Evolutionary conservation across 352 stramenopile genomes (phyloP).

Genomic region (Halophytophthora polymorphica): DNA sequence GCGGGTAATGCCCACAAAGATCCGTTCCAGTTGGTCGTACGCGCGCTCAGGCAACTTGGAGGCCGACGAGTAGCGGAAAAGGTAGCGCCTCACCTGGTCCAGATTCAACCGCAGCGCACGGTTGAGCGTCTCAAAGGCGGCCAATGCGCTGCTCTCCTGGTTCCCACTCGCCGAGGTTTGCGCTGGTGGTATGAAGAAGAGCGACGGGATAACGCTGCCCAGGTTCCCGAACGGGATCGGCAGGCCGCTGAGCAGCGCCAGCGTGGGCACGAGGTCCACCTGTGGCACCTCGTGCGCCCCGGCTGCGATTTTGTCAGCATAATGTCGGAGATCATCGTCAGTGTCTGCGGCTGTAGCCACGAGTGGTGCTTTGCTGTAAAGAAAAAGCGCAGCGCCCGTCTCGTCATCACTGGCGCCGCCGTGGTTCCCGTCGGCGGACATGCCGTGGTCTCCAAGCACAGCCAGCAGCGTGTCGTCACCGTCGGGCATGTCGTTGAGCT

Average conservation of each 20-base stretch:
- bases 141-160: conserved; percentile 11
- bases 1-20: conserved; percentile 37
- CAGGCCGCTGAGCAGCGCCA: conserved; percentile 92
- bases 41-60: conserved; percentile 61
- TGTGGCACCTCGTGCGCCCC: conserved; percentile 70
- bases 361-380: conserved; percentile 73
- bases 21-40: conserved; percentile 53
- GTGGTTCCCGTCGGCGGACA: conserved; percentile 98
- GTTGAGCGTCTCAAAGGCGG: conserved; percentile 49
- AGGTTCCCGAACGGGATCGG: conserved; percentile 97
- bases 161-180: neutral
- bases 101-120: conserved; percentile 79
- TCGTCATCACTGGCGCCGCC: conserved; percentile 96
- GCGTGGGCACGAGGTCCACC: conserved; percentile 96
- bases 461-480: conserved; percentile 87
- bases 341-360: conserved; percentile 9
- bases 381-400: conserved; percentile 93
- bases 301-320: conserved; percentile 23
- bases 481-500: conserved; percentile 42
- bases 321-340: conserved; percentile 14
- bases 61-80: conserved; percentile 60
- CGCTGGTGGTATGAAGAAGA: conserved; percentile 63
- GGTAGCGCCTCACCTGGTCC: conserved; percentile 78
- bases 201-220: conserved; percentile 89
- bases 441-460: conserved; percentile 97